A percentile compares a stretch with the other conserved stretches of the same genome.
Conservation (phyloP, 768 basidiomycete species). For the Pisolithus microcarpus region DNA sequence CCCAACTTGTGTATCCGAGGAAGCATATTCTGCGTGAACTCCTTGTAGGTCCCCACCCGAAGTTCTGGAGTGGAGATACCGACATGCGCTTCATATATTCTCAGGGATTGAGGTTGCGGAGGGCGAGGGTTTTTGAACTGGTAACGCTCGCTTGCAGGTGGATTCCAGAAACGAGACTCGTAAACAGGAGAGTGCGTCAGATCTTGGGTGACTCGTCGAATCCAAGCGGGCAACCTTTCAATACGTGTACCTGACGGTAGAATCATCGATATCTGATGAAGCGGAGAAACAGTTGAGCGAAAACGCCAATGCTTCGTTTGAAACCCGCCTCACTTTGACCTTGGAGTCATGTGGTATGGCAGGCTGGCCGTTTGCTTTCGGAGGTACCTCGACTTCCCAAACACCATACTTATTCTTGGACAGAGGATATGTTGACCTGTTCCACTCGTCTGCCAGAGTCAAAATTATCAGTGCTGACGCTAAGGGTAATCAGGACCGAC, state of each 20-base stretch:
- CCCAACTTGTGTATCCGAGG: slow-evolving; percentile 87
- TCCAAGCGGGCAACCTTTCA: slow-evolving; percentile 93
- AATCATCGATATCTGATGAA: slow-evolving; percentile 83
- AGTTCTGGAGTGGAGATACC: slow-evolving; percentile 89
- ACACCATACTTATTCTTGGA: slow-evolving; percentile 77
- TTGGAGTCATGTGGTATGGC: slow-evolving; percentile 94
- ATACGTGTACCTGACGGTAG: slow-evolving; percentile 70
- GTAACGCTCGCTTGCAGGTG: slow-evolving; percentile 64
- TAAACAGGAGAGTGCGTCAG: slow-evolving; percentile 82
- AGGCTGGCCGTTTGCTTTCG: slow-evolving; percentile 58
- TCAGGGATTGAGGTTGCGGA: slow-evolving; percentile 53
- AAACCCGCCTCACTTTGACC: slow-evolving; percentile 58
- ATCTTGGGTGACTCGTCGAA: slow-evolving; percentile 92
- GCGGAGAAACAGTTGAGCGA: background rate
- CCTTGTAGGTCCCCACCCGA: slow-evolving; percentile 90
- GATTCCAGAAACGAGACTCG: slow-evolving; percentile 99
- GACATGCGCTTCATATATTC: slow-evolving; percentile 97
- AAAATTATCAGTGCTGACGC: slow-evolving; percentile 4
- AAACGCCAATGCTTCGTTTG: background rate
- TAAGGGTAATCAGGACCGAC: slow-evolving; percentile 42
- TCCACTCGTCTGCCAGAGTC: slow-evolving; percentile 67
- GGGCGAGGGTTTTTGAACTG: slow-evolving; percentile 76
- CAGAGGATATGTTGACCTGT: slow-evolving; percentile 81
- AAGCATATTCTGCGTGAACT: slow-evolving; percentile 80
- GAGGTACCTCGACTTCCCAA: slow-evolving; percentile 78